Percentiles rank a stretch among this genome's conserved stretches.
Evolutionary conservation across 176 grass and related monocot genomes (phyloP).

Genomic region (Metroxylon sagu): DNA sequence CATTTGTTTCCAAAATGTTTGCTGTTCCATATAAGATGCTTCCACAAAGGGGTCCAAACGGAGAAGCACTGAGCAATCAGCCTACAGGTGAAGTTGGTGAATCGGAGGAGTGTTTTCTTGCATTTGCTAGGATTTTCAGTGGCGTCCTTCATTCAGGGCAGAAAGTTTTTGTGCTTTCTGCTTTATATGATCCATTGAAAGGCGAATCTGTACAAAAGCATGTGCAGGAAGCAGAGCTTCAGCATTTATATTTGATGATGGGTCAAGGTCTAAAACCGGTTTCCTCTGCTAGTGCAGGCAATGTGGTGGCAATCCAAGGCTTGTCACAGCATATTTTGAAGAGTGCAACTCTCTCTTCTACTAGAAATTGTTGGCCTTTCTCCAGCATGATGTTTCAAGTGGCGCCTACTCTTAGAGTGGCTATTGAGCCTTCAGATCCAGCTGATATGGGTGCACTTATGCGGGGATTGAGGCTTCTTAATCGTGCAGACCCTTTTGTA

Average conservation of each 20-base stretch:
- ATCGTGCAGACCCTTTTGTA: conserved; percentile 80
- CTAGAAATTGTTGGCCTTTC: conserved; percentile 71
- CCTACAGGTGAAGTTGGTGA: conserved; percentile 19
- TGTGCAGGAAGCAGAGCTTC: conserved; percentile 67
- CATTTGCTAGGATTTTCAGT: conserved; percentile 87
- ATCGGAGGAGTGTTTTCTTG: conserved; percentile 77
- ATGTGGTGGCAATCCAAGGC: conserved; percentile 82
- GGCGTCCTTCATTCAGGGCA: conserved; percentile 56
- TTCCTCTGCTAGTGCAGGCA: conserved; percentile 47
- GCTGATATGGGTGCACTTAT: conserved; percentile 50
- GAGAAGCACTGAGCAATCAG: conserved; percentile 40
- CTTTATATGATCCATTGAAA: conserved; percentile 79
- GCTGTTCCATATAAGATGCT: conserved; percentile 52
- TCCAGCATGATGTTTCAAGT: conserved; percentile 95
- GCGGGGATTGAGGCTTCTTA: conserved; percentile 74
- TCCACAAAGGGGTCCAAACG: conserved; percentile 41
- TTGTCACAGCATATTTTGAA: conserved; percentile 75
- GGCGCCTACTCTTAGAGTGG: conserved; percentile 77
- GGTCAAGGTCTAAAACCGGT: conserved; percentile 59
- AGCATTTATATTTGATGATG: conserved; percentile 79
- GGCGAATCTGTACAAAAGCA: conserved; percentile 53
- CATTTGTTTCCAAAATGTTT: conserved; percentile 97
- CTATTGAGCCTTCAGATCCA: conserved; percentile 73
- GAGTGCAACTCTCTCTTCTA: conserved; percentile 76
- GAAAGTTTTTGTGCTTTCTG: conserved; percentile 73